A percentile compares a stretch with the other conserved stretches of the same genome.
Conservation (phyloP, 1,284 basidiomycete genomes). For the Rhizopogon hawkerae region DNA sequence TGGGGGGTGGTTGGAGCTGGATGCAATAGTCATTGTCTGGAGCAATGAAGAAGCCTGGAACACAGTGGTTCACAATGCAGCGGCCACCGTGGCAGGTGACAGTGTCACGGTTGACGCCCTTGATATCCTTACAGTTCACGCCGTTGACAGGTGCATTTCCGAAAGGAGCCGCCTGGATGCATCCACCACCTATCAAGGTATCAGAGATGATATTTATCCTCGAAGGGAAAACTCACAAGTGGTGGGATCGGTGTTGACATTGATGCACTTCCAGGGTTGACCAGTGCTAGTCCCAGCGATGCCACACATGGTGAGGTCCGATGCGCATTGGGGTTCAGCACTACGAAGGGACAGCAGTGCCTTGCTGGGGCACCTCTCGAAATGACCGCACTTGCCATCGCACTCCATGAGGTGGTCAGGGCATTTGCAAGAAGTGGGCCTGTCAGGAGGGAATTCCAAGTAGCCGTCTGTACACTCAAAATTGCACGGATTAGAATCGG, state of each 20-base stretch:
- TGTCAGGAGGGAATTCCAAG: slow-evolving; percentile 3
- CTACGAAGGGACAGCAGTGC: slow-evolving; percentile 14
- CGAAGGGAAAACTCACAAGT: slow-evolving; percentile 10
- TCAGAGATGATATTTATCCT: neutral
- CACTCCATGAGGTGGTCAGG: slow-evolving; percentile 15
- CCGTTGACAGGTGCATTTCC: slow-evolving; percentile 11
- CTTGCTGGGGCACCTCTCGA: slow-evolving; percentile 6
- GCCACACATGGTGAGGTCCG: slow-evolving; percentile 14
- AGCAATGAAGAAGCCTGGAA: slow-evolving; percentile 4
- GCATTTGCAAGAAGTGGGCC: slow-evolving; percentile 16
- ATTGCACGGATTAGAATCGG: slow-evolving; percentile 7
- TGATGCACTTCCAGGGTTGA: slow-evolving; percentile 15
- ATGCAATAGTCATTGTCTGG: slow-evolving; percentile 9
- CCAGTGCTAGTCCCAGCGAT: slow-evolving; percentile 9
- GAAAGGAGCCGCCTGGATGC: slow-evolving; percentile 13
- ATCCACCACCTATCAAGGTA: slow-evolving; percentile 15
- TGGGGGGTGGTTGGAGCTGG: neutral
- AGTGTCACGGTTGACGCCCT: slow-evolving; percentile 4
- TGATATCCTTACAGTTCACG: slow-evolving; percentile 14
- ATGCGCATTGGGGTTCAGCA: slow-evolving; percentile 11
- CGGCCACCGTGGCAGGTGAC: slow-evolving; percentile 11
- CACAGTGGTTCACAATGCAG: slow-evolving; percentile 14
- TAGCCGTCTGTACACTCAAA: slow-evolving; percentile 21
- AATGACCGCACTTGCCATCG: slow-evolving; percentile 15
- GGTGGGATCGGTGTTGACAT: slow-evolving; percentile 13